Percentiles rank a stretch among this genome's conserved stretches.
phyloP scores from a whole-genome alignment of 2,329 filamentous ascomycete genomes.

The Botrytis squamosa region DNA sequence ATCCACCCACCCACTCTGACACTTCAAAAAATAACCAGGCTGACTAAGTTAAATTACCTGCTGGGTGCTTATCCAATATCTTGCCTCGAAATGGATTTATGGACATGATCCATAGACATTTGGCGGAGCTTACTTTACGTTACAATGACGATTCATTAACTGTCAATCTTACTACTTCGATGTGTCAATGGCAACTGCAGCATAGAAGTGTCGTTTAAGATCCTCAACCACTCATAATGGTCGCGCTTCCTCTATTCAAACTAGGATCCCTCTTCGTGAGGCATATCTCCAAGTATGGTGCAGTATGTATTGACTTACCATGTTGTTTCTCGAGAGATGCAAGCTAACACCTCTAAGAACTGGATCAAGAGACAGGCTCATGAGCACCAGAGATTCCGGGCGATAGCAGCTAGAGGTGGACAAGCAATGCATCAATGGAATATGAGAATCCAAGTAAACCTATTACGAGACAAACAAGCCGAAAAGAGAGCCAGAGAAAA shows the following conservation, averaged over 20 bases:
- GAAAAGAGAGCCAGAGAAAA: constrained; percentile 60
- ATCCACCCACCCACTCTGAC: neutral
- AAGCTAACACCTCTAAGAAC: constrained; percentile 48
- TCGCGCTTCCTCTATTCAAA: constrained; percentile 66
- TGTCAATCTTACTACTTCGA: neutral
- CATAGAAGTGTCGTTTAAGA: neutral
- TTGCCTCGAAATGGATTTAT: neutral
- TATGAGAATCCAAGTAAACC: constrained; percentile 61
- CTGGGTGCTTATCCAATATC: neutral
- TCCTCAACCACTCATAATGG: constrained; percentile 47
- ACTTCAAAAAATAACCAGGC: neutral
- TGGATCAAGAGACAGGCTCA: constrained; percentile 65
- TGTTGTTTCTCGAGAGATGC: neutral
- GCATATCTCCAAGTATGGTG: constrained; percentile 68
- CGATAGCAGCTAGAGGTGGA: constrained; percentile 60
- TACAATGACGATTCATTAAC: neutral
- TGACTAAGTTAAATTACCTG: neutral
- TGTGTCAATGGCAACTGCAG: neutral
- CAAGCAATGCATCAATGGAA: constrained; percentile 66
- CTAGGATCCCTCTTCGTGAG: constrained; percentile 62
- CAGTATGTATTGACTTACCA: constrained; percentile 48
- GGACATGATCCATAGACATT: neutral
- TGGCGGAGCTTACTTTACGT: neutral
- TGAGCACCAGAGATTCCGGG: constrained; percentile 60
- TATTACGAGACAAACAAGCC: constrained; percentile 57